Evolutionary conservation across 2,329 filamentous ascomycete genomes (phyloP).

Genomic region (Pseudogymnoascus sp.): DNA sequence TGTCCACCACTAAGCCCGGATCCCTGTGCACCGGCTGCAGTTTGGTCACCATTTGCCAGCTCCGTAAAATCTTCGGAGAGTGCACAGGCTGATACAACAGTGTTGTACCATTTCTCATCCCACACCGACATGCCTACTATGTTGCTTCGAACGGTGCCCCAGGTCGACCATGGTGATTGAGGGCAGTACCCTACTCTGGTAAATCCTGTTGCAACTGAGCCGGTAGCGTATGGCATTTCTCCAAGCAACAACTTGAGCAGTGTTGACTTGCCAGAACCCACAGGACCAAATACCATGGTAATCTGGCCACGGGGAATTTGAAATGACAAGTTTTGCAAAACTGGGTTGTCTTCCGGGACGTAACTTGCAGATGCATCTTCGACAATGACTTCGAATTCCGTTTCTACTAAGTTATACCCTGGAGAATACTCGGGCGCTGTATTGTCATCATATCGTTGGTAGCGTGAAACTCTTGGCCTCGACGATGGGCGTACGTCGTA

Average conservation of each 20-base stretch:
- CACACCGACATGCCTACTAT: slow-evolving; percentile 9
- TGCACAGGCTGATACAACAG: slow-evolving; percentile 17
- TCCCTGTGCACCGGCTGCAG: slow-evolving; percentile 20
- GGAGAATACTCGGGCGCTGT: neutral
- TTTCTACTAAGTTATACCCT: neutral
- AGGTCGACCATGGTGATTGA: slow-evolving; percentile 19
- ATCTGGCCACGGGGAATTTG: neutral
- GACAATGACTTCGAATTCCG: neutral
- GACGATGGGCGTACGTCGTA: neutral
- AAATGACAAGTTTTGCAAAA: neutral
- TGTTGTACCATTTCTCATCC: slow-evolving; percentile 15
- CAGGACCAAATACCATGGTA: slow-evolving; percentile 29
- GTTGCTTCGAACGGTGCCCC: slow-evolving; percentile 14
- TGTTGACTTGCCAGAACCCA: slow-evolving; percentile 45
- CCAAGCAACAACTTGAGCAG: slow-evolving; percentile 38
- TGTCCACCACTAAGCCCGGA: slow-evolving; percentile 21
- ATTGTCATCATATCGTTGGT: neutral
- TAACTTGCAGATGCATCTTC: neutral
- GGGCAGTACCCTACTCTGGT: slow-evolving; percentile 16
- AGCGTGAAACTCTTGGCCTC: neutral
- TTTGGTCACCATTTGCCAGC: slow-evolving; percentile 23
- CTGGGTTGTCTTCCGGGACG: neutral
- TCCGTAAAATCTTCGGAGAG: slow-evolving; percentile 16
- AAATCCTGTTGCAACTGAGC: slow-evolving; percentile 35
- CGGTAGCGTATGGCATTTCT: slow-evolving; percentile 22